A percentile compares a stretch with the other conserved stretches of the same genome.
phyloP scores from a whole-genome alignment of 352 stramenopile genomes.

The Phytophthora ohioensis region DNA sequence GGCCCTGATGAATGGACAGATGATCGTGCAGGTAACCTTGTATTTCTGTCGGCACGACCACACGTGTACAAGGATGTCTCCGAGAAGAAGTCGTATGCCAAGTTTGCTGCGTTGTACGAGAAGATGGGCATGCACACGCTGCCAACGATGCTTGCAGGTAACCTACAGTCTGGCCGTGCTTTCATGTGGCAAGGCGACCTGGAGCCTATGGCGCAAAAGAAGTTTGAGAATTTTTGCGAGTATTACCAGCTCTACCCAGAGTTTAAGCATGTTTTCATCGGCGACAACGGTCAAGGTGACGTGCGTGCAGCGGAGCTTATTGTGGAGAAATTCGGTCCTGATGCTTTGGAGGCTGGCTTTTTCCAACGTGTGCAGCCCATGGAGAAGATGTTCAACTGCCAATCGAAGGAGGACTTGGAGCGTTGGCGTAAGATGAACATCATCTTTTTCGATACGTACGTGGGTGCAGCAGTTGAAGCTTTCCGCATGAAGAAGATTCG shows the following conservation, averaged over 20 bases:
- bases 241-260: constrained; percentile 98
- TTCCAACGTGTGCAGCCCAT: constrained; percentile 91
- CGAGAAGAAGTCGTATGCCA: constrained; percentile 97
- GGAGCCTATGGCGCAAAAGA: constrained; percentile 96
- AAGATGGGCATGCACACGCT: constrained; percentile 95
- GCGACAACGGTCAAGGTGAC: constrained; percentile 97
- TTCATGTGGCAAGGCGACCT: constrained; percentile 97
- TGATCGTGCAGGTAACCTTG: constrained; percentile 95
- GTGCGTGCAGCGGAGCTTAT: constrained; percentile 92
- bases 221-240: constrained; percentile 94
- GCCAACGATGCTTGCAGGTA: constrained; percentile 95
- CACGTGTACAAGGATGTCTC: constrained; percentile 99
- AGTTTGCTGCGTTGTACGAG: constrained; percentile 95
- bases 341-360: constrained; percentile 80
- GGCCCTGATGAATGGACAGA: constrained; percentile 91
- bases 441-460: constrained; percentile 93
- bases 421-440: constrained; percentile 90
- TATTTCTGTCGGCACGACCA: constrained; percentile 98
- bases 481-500: constrained; percentile 77
- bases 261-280: constrained; percentile 98
- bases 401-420: constrained; percentile 72
- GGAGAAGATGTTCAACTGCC: constrained; percentile 86
- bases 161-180: constrained; percentile 92
- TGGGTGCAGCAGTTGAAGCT: constrained; percentile 83
- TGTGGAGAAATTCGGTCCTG: constrained; percentile 71